Evolutionary conservation across 108 stramenopile species (phyloP), one percentile per base, ranked within the genome.

Genomic region (Skeletonema tropicum): DNA sequence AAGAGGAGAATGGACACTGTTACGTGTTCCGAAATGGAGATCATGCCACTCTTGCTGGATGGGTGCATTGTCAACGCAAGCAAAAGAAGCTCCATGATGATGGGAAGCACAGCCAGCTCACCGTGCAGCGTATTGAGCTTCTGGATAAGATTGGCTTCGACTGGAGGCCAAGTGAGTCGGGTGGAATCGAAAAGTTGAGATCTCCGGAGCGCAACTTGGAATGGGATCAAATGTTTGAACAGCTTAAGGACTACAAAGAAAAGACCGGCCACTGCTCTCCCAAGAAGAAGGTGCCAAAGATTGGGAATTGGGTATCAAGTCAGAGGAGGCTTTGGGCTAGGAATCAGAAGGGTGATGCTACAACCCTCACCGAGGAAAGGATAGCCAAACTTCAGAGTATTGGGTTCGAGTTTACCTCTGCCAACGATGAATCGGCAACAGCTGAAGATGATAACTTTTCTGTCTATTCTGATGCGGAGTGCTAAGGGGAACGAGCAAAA

Each of bases 91-190:
- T 45, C 14, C 26, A 48, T 49, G 74, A 75, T 36, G 46, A 61
- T 21, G 74, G 74, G 29, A 46, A 60, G 58, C 23, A 46, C 9
- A 58, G 42, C n/a, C 64, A 57, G 12, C 72, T 92, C 23, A 89
- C 84, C 6, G 65, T 65, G 48, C 86, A 92, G 30, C 78, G 91
- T 17, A 90, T 92, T 60, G 77, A 83, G 17, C 75, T 89, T 12
- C 64, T 92, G n/a, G 79, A 89, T 45, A 72, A 74, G 19, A 25
- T 92, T 30, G 86, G 86, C 5, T 89, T 92, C 49, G 87, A 85
- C 30, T 92, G 91, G 91, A 12, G 21, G 15, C 70, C 70, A 30
- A 59, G 38, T n/a, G 26, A 70, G 19, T 60, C 70, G 2, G 70
- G 70, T 15, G 70, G 49, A 0, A 41, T 70, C 8, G 29, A 36